Conservation (phyloP, 768 basidiomycete species). For the Stropharia rugosoannulata region DNA sequence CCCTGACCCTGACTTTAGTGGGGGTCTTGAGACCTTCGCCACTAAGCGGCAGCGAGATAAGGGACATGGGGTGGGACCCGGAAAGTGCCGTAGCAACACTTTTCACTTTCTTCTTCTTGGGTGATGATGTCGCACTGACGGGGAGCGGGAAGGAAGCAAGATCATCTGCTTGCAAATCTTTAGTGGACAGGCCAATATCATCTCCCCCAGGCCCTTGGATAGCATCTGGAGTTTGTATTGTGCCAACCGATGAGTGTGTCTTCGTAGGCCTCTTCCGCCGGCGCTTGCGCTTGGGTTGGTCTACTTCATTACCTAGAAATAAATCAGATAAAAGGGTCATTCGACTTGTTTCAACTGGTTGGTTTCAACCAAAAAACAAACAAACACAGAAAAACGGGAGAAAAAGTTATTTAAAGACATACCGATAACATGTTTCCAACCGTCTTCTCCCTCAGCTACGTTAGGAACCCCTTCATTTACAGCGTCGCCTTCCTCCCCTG, state of each 20-base stretch:
- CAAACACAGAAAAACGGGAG: background rate
- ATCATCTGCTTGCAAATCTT: background rate
- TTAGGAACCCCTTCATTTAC: background rate
- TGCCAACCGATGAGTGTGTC: conserved; percentile 7
- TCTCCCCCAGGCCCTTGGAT: background rate
- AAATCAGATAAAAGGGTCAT: conserved; percentile 13
- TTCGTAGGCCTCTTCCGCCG: conserved; percentile 14
- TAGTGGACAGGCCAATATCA: background rate
- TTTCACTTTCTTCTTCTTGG: conserved; percentile 18
- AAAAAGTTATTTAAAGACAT: conserved; percentile 5
- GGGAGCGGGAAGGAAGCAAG: background rate
- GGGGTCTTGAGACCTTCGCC: background rate
- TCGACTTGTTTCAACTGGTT: conserved; percentile 19
- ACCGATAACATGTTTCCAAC: conserved; percentile 21
- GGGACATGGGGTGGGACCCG: background rate
- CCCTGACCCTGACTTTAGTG: conserved; percentile 9
- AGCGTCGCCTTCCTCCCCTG: conserved; percentile 4
- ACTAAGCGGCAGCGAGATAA: background rate
- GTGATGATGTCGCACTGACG: conserved; percentile 5
- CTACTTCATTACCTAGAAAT: conserved; percentile 17
- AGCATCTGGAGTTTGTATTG: background rate
- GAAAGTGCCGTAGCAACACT: conserved; percentile 12
- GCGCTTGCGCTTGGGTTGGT: conserved; percentile 16
- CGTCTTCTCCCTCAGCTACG: conserved; percentile 9
- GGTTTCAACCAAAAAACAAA: conserved; percentile 1